Conservation (phyloP, 176 grass and related monocot genomes). For the Triticum monococcum region DNA sequence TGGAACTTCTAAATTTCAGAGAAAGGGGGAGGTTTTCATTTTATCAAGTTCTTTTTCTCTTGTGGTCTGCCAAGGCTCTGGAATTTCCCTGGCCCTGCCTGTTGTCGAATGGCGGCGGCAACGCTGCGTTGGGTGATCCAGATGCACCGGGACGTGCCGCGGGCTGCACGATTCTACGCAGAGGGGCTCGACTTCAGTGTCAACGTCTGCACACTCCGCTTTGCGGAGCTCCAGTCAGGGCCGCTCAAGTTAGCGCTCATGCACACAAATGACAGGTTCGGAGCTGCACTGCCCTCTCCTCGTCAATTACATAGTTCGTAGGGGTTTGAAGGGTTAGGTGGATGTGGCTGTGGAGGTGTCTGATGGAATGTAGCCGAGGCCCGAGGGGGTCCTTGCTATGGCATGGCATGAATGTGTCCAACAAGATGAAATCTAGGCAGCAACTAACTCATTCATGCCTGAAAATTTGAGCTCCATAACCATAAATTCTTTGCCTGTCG, state of each 20-base stretch:
- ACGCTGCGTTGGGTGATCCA: constrained; percentile 72
- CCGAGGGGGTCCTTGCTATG: neutral
- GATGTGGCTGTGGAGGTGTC: neutral
- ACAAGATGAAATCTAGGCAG: neutral
- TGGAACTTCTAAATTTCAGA: neutral
- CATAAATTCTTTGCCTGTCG: neutral
- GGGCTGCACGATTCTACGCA: constrained; percentile 68
- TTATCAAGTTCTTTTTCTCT: neutral
- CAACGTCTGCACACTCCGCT: constrained; percentile 76
- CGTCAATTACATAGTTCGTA: neutral
- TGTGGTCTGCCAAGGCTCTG: neutral
- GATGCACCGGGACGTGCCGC: constrained; percentile 80
- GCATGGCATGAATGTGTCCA: neutral
- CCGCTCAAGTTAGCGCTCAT: constrained; percentile 89
- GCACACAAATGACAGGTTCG: constrained; percentile 66
- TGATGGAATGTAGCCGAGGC: neutral
- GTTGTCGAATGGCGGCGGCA: constrained; percentile 32
- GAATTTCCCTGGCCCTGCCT: neutral
- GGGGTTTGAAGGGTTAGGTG: neutral
- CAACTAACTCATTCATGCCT: neutral
- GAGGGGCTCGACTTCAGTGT: constrained; percentile 81
- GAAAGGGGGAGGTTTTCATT: neutral
- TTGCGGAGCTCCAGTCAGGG: constrained; percentile 92
- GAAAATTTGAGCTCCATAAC: neutral
- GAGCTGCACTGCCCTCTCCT: neutral